Base-by-base conservation (phyloP, 768 basidiomycete species). In the Polyporus arcularius region DNA sequence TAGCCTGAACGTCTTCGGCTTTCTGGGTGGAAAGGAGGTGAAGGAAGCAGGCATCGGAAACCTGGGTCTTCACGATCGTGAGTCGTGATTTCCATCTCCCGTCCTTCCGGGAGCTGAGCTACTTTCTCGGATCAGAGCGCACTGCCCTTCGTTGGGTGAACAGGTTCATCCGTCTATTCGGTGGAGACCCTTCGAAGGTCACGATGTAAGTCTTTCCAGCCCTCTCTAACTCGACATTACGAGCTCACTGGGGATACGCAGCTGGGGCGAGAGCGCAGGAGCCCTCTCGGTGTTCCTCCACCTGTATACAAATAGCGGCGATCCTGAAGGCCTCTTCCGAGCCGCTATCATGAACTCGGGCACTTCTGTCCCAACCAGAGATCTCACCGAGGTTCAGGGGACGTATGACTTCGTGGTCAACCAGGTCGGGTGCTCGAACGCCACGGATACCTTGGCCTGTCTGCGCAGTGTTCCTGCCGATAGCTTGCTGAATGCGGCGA, bases 21-120 rank as follows among this genome's bases (percentile, higher is more conserved):
- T 80, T 64, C 53, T 78, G 9, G 73, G 72, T 8, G 66, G 78
- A 11, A 67, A 74, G 45, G 76, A 79, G 59, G 72, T 79, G 1
- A 71, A 73, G 53, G 71, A 65, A 1, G 75, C 73, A 11, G 74
- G 74, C 0, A 51, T 72, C 16, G 75, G 73, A 8, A 84, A 85
- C 64, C 70, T 82, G 15, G 83, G 84, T 10, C 69, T 86, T 9
- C 74, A 71, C 46, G 83, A 86, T 68, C 46, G 46, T 47, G n/a
- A 77, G 78, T 77, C 48, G n/a, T n/a, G n/a, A n/a, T n/a, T n/a
- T n/a, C n/a, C n/a, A n/a, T n/a, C n/a, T n/a, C n/a, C n/a, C n/a
- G n/a, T n/a, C n/a, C n/a, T n/a, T n/a, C n/a, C n/a, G n/a, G n/a
- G n/a, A n/a, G n/a, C n/a, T n/a, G n/a, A n/a, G n/a, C n/a, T n/a